Conservation (phyloP, 2,329 filamentous ascomycete species). For the Amauroascus verrucosus region DNA sequence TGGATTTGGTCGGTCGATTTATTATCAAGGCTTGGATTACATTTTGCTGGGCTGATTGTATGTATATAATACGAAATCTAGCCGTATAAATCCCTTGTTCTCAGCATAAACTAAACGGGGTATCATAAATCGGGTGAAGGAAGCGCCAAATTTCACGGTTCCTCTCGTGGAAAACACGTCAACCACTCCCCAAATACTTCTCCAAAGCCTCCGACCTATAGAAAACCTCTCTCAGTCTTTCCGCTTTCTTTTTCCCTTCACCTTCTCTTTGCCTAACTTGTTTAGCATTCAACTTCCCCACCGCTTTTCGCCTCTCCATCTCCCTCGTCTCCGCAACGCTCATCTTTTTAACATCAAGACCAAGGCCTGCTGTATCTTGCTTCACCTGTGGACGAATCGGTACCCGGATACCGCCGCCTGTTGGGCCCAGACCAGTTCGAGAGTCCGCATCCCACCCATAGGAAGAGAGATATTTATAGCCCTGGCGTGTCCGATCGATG, state of each 20-base stretch:
- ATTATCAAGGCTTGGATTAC: not conserved
- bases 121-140: not conserved
- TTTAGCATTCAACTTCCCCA: slow-evolving; percentile 56
- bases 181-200: slow-evolving; percentile 52
- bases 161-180: not conserved
- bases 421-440: slow-evolving; percentile 59
- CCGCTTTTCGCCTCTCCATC: slow-evolving; percentile 21
- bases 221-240: slow-evolving; percentile 59
- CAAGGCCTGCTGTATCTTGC: slow-evolving; percentile 64
- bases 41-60: not conserved
- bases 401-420: slow-evolving; percentile 59
- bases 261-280: slow-evolving; percentile 53
- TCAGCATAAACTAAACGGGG: not conserved
- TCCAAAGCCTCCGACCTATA: slow-evolving; percentile 67
- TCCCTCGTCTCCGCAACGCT: slow-evolving; percentile 27
- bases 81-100: not conserved
- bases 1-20: not conserved
- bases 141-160: not conserved
- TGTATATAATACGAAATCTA: not conserved
- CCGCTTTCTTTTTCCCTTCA: slow-evolving; percentile 52
- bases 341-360: slow-evolving; percentile 33
- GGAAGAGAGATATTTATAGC: slow-evolving; percentile 46
- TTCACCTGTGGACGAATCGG: slow-evolving; percentile 66
- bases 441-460: slow-evolving; percentile 53
- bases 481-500: slow-evolving; percentile 47